Conservation (phyloP, 257 asterid genomes). For the Fraxinus americana region DNA sequence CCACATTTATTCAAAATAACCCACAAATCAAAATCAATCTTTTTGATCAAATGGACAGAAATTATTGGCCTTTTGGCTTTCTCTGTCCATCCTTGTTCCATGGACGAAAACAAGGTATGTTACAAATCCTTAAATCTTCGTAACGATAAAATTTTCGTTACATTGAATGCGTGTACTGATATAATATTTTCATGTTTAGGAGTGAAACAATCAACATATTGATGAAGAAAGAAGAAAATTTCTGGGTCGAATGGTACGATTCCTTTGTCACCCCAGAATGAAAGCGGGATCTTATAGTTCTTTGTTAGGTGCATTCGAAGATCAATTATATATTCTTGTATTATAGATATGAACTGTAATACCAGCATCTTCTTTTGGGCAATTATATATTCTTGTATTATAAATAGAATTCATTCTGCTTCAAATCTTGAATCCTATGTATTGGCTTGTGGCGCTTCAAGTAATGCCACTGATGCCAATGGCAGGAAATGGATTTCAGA, state of each 20-base stretch:
- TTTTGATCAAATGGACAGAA: not conserved
- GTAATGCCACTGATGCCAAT: slow-evolving; percentile 26
- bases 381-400: slow-evolving; percentile 16
- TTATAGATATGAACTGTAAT: slow-evolving; percentile 22
- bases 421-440: slow-evolving; percentile 14
- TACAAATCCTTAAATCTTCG: not conserved
- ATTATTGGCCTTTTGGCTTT: not conserved
- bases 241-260: not conserved
- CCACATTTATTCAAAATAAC: not conserved
- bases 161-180: not conserved
- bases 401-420: slow-evolving; percentile 4
- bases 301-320: not conserved
- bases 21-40: not conserved
- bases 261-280: not conserved
- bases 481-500: slow-evolving; percentile 48
- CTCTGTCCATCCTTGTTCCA: not conserved
- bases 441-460: slow-evolving; percentile 10
- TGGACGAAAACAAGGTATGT: not conserved
- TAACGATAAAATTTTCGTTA: not conserved
- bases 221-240: not conserved
- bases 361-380: slow-evolving; percentile 24
- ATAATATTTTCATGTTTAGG: not conserved
- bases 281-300: not conserved
- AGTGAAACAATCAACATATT: not conserved
- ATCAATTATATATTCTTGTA: not conserved